These are phyloP conservation scores for Candida sanyaensis DNA, from an alignment of 1,139 yeast species.

Conservation along the genomic window DNA sequence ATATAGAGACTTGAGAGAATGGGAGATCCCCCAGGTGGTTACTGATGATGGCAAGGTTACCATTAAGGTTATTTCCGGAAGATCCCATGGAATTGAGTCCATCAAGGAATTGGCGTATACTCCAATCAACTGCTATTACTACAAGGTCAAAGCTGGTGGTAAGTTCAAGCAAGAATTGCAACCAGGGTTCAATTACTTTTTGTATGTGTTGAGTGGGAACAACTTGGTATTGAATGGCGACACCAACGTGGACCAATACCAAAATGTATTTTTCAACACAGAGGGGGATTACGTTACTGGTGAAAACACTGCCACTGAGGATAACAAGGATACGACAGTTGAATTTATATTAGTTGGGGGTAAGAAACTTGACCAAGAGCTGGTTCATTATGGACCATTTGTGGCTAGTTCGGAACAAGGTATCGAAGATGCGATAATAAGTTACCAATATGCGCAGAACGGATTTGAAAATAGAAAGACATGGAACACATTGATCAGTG, in stretches of 20 bases:
- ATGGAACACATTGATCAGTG: constrained; percentile 70
- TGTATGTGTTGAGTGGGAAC: constrained; percentile 69
- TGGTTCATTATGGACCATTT: constrained; percentile 90
- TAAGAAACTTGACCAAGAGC: constrained; percentile 69
- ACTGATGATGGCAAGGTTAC: constrained; percentile 67
- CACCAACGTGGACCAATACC: constrained; percentile 43
- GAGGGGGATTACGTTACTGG: constrained; percentile 61
- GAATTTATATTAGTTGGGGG: constrained; percentile 79
- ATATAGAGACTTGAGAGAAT: constrained; percentile 73
- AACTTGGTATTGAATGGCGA: constrained; percentile 47
- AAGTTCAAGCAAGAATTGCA: constrained; percentile 63
- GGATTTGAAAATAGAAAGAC: constrained; percentile 73
- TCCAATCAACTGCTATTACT: constrained; percentile 78
- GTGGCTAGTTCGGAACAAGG: constrained; percentile 69
- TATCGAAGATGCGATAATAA: constrained; percentile 67
- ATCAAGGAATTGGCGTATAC: constrained; percentile 79
- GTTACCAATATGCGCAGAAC: constrained; percentile 66
- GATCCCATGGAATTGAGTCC: constrained; percentile 73
- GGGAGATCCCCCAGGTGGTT: constrained; percentile 67
- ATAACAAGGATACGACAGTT: constrained; percentile 28
- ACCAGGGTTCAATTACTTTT: constrained; percentile 67
- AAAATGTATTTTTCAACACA: constrained; percentile 64
- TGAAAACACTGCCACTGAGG: constrained; percentile 38
- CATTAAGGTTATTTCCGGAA: constrained; percentile 79
- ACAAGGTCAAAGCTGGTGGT: constrained; percentile 68